These are phyloP conservation scores for Seiridium unicorne DNA, from an alignment of 2,329 filamentous ascomycete genomes.

Conservation along the genomic window DNA sequence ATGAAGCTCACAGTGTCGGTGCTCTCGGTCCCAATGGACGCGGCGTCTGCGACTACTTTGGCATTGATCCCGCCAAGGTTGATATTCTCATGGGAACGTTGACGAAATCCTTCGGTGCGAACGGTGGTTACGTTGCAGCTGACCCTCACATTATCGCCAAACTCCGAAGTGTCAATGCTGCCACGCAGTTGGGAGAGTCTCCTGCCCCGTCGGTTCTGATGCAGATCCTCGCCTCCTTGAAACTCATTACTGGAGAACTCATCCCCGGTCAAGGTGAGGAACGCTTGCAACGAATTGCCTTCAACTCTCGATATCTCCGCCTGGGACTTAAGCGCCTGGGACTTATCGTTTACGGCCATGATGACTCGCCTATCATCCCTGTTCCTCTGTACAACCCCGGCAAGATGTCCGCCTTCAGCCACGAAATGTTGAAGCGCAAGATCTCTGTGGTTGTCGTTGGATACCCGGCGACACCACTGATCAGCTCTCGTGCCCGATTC, in stretches of 20 bases:
- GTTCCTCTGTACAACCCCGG: constrained; percentile 95
- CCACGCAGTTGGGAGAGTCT: constrained; percentile 82
- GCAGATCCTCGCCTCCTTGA: constrained; percentile 84
- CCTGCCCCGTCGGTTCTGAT: constrained; percentile 84
- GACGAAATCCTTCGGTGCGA: constrained; percentile 97
- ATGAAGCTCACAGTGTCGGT: constrained; percentile 95
- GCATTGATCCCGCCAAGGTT: constrained; percentile 80
- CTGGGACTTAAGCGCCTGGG: constrained; percentile 95
- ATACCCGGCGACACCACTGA: constrained; percentile 93
- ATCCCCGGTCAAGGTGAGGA: constrained; percentile 91
- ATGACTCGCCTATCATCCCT: constrained; percentile 96
- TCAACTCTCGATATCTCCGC: constrained; percentile 98
- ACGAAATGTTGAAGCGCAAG: constrained; percentile 97
- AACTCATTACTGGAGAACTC: constrained; percentile 85
- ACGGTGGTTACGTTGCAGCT: constrained; percentile 90
- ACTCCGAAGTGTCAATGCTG: constrained; percentile 80
- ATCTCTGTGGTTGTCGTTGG: constrained; percentile 97
- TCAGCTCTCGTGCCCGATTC: constrained; percentile 92
- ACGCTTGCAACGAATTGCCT: constrained; percentile 90
- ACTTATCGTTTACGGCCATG: constrained; percentile 94
- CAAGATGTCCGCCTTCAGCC: constrained; percentile 97
- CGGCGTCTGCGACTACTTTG: constrained; percentile 97
- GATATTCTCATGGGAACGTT: constrained; percentile 98
- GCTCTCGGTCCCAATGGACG: constrained; percentile 85
- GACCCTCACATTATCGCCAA: constrained; percentile 92